Evolutionary conservation across 768 basidiomycete genomes (phyloP).

Genomic region (Tulasnella sp.): DNA sequence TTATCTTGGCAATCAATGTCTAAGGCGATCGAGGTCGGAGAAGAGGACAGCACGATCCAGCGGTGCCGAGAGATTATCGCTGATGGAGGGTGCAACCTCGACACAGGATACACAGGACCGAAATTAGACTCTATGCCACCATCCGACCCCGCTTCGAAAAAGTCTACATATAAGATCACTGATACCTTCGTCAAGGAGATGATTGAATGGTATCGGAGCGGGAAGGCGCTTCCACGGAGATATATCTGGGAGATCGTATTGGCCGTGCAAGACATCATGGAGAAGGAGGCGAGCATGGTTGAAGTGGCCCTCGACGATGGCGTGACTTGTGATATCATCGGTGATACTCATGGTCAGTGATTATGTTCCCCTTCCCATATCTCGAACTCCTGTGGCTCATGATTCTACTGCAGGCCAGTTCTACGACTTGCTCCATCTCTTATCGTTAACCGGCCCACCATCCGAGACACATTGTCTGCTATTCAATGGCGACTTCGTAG

Average conservation of each 20-base stretch:
- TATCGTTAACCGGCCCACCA: conserved; percentile 76
- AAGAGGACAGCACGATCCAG: conserved; percentile 67
- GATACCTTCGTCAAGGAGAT: conserved; percentile 70
- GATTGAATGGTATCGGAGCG: conserved; percentile 88
- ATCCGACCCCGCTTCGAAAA: conserved; percentile 37
- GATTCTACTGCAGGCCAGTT: conserved; percentile 58
- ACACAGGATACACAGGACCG: conserved; percentile 66
- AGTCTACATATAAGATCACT: conserved; percentile 57
- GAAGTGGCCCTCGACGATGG: conserved; percentile 65
- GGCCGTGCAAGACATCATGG: conserved; percentile 67
- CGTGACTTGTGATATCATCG: conserved; percentile 83
- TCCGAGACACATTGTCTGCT: conserved; percentile 73
- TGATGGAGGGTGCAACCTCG: conserved; percentile 75
- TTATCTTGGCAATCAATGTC: too few relatives aligned
- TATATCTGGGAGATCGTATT: conserved; percentile 95
- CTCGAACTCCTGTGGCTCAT: not conserved
- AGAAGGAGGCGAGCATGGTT: conserved; percentile 71
- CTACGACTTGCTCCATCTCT: conserved; percentile 85
- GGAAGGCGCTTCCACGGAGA: conserved; percentile 82
- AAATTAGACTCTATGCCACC: conserved; percentile 35
- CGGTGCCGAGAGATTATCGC: conserved; percentile 70
- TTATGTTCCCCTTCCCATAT: not conserved
- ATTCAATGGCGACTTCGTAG: conserved; percentile 95
- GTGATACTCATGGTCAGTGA: conserved; percentile 77
- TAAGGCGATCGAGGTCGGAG: conserved; percentile 86